phyloP scores from a whole-genome alignment of 495 filamentous ascomycete species.

The Neurospora hispaniola region DNA sequence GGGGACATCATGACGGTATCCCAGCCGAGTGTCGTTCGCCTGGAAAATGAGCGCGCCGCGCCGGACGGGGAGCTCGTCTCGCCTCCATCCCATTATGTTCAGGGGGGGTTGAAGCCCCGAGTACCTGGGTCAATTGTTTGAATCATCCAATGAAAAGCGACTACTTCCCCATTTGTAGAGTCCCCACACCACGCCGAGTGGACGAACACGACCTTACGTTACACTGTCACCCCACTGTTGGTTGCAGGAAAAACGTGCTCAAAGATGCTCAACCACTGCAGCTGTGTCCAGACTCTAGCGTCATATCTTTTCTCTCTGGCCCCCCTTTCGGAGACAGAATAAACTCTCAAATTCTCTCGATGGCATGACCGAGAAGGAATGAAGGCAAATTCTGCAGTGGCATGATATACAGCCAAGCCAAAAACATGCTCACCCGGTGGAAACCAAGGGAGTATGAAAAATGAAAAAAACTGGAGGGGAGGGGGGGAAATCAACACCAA shows the following conservation, averaged over 20 bases:
- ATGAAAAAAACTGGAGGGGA: neutral
- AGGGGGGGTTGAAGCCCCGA: neutral
- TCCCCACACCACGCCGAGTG: neutral
- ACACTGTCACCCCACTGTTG: neutral
- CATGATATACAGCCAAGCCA: neutral
- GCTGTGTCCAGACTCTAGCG: neutral
- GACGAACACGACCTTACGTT: neutral
- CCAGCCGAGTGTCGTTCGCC: neutral
- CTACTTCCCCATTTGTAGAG: neutral
- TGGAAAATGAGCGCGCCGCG: neutral
- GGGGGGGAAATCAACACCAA: neutral
- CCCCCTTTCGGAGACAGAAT: neutral
- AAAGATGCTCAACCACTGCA: constrained; percentile 10
- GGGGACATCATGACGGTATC: neutral
- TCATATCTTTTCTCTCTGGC: neutral
- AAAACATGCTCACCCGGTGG: neutral
- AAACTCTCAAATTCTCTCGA: neutral
- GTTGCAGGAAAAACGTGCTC: constrained; percentile 14
- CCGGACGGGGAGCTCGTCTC: neutral
- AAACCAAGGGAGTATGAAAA: neutral
- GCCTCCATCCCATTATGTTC: neutral
- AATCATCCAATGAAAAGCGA: neutral
- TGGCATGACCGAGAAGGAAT: neutral
- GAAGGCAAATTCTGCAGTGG: neutral
- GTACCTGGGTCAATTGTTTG: neutral